phyloP scores from a whole-genome alignment of 2,329 filamentous ascomycete genomes.

The Tolypocladium tropicale region DNA sequence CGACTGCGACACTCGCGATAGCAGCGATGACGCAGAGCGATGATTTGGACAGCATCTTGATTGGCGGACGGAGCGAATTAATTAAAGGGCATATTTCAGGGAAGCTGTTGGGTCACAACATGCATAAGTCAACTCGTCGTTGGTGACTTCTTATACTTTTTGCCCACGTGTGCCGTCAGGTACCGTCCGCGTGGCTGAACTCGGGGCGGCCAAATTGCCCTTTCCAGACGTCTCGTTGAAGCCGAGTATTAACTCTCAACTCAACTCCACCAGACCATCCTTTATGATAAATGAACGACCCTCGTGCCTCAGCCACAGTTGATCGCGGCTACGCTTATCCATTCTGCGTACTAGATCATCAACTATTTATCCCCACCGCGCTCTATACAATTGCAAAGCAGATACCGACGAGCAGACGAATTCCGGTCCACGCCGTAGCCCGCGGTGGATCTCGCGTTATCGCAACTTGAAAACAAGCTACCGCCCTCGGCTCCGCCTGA shows the following conservation, averaged over 20 bases:
- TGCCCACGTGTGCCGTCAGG: background rate
- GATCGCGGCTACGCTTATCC: too few species aligned
- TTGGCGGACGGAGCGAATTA: too few species aligned
- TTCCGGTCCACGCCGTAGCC: background rate
- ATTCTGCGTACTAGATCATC: background rate
- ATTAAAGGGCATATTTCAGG: background rate
- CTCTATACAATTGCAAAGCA: background rate
- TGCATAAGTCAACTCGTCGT: background rate
- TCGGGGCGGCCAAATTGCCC: too few species aligned
- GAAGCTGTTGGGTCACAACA: background rate
- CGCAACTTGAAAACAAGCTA: background rate
- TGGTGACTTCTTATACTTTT: background rate
- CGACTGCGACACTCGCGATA: slow-evolving; percentile 1
- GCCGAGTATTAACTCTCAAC: background rate
- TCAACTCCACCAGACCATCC: background rate
- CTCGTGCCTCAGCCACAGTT: background rate
- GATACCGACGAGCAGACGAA: background rate
- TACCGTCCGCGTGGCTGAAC: background rate
- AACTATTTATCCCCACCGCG: background rate
- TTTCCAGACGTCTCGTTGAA: background rate
- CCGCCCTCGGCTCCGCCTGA: background rate
- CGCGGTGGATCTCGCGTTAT: background rate
- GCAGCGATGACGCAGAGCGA: background rate
- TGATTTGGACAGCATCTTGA: background rate
- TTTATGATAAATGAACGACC: background rate